phyloP scores from a whole-genome alignment of 495 filamentous ascomycete species.

The Lepidopterella palustris region DNA sequence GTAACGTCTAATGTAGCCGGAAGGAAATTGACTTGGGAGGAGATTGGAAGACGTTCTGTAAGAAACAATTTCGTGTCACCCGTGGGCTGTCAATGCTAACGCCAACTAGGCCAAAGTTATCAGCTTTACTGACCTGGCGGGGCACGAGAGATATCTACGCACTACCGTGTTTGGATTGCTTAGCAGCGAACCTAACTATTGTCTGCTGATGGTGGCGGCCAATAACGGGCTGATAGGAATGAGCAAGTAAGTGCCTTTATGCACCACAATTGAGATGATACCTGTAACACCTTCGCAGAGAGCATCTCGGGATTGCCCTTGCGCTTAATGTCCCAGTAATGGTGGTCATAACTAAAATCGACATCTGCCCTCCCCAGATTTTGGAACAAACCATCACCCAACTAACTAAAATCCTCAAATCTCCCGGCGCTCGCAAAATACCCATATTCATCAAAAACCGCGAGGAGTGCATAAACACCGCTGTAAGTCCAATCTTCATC shows the following conservation, averaged over 20 bases:
- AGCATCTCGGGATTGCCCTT: slow-evolving; percentile 91
- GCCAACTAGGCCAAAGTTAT: slow-evolving; percentile 70
- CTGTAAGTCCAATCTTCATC: slow-evolving; percentile 44
- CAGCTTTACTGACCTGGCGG: slow-evolving; percentile 90
- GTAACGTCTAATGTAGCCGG: slow-evolving; percentile 75
- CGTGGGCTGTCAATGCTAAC: slow-evolving; percentile 9
- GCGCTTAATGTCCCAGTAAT: slow-evolving; percentile 96
- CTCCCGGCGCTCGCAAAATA: slow-evolving; percentile 87
- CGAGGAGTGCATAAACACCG: slow-evolving; percentile 89
- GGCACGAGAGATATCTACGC: slow-evolving; percentile 90
- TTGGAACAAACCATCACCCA: slow-evolving; percentile 90
- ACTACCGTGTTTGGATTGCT: slow-evolving; percentile 95
- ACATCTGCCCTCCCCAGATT: slow-evolving; percentile 96
- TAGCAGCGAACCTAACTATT: slow-evolving; percentile 95
- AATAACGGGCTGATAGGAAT: slow-evolving; percentile 97
- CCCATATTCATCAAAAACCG: slow-evolving; percentile 93
- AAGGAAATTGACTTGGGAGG: slow-evolving; percentile 89
- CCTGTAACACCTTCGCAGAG: slow-evolving; percentile 34
- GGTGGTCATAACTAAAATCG: slow-evolving; percentile 97
- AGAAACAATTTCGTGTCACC: background rate
- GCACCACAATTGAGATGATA: background rate
- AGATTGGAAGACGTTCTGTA: slow-evolving; percentile 88
- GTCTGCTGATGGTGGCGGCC: slow-evolving; percentile 94
- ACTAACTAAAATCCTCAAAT: slow-evolving; percentile 85
- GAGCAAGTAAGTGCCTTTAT: slow-evolving; percentile 56